Base-by-base conservation (phyloP, 2,329 filamentous ascomycete genomes). In the Aspergillus viridinutans region DNA sequence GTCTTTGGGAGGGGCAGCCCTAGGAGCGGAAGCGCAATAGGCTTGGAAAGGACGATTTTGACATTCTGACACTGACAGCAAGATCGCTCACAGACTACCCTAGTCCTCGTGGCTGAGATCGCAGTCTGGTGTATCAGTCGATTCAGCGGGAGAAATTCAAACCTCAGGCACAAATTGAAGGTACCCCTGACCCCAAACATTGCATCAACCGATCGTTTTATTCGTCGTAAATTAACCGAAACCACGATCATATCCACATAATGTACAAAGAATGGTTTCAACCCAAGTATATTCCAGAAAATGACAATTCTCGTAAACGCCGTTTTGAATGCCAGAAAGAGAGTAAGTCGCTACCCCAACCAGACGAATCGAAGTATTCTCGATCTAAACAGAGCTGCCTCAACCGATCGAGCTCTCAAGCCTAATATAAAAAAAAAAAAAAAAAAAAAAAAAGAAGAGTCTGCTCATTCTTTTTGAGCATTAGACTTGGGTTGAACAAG, bases 401-500 rank as follows among this genome's bases (percentile, higher is more conserved):
- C 32, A 38, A 38, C 32, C 5, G 32, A 38, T 38, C 17, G 14
- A 38, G 32, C 32, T 38, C 14, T 38, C 32, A 17, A 14, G 5
- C 10, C 21, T 23, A 25, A 47, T 14, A 26, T 14, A 47, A 43
- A n/a, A 43, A 21, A 12, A 47, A 47, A 26, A 23, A 47, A 43
- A n/a, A 43, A 21, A 12, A 47, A 47, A 26, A 23, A 47, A 43
- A n/a, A 43, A 21, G 21, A 47, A 47, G 3, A 7, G 12, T 14
- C 21, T 47, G 10, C 23, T 47, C 43, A 47, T 23, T 55, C 56
- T 20, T 58, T 63, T 50, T 56, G 45, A 25, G 50, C 25, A 21
- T 57, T 54, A n/a, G 60, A 54, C 60, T 72, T 73, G 47, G 64
- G 63, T 55, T 71, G 67, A 56, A 72, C 64, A 35, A 75, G 63